phyloP scores from a whole-genome alignment of 2,329 filamentous ascomycete genomes.

The Phialocephala subalpina region DNA sequence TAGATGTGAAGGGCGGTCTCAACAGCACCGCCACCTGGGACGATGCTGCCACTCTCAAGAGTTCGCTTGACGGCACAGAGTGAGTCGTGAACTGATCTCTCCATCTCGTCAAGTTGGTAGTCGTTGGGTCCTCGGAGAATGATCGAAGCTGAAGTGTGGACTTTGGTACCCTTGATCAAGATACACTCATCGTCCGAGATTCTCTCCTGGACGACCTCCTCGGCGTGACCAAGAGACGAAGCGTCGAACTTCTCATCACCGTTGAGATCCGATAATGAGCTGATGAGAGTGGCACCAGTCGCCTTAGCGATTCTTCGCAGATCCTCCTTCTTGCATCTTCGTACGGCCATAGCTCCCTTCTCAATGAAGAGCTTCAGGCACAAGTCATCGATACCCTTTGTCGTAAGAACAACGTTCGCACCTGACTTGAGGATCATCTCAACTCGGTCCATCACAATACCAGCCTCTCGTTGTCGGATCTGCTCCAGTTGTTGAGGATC shows the following conservation, averaged over 20 bases:
- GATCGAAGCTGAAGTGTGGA: constrained; percentile 92
- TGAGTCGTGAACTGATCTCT: constrained; percentile 96
- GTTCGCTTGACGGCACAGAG: constrained; percentile 97
- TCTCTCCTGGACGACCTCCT: constrained; percentile 97
- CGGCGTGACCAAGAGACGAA: constrained; percentile 87
- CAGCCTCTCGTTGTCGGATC: constrained; percentile 90
- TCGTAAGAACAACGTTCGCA: constrained; percentile 95
- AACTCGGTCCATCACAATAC: constrained; percentile 91
- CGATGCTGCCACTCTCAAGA: constrained; percentile 94
- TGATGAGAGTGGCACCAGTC: constrained; percentile 91
- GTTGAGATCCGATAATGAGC: constrained; percentile 93
- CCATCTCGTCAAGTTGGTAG: constrained; percentile 98
- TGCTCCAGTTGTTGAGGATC: constrained; percentile 97
- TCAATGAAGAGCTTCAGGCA: constrained; percentile 95
- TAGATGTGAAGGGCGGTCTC: constrained; percentile 99
- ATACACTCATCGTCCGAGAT: constrained; percentile 99
- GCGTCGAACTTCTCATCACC: constrained; percentile 97
- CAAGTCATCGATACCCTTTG: constrained; percentile 97
- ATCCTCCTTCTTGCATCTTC: constrained; percentile 98
- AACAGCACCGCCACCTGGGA: constrained; percentile 94
- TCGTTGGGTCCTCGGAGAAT: constrained; percentile 96
- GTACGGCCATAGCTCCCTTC: constrained; percentile 92
- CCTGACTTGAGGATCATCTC: constrained; percentile 98
- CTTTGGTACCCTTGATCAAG: constrained; percentile 93
- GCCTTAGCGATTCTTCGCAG: constrained; percentile 94